Conservation (phyloP, 2,329 filamentous ascomycete species). For the Trichoderma aggressivum region DNA sequence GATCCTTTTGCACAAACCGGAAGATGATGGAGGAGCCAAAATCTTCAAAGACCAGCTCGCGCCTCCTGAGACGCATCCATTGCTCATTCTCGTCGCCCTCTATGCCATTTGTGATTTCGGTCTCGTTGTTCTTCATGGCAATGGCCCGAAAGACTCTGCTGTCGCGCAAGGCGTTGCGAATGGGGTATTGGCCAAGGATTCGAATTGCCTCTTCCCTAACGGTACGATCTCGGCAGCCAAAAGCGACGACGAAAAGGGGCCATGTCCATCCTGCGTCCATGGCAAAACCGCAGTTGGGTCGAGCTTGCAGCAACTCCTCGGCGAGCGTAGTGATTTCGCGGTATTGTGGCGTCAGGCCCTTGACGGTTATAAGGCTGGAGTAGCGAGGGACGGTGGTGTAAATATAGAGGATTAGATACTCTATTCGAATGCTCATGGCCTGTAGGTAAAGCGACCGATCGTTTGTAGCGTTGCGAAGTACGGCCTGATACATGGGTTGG, state of each 20-base stretch:
- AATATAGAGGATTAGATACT: constrained; percentile 42
- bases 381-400: constrained; percentile 39
- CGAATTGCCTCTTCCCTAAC: constrained; percentile 40
- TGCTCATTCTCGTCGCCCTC: constrained; percentile 36
- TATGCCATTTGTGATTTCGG: constrained; percentile 32
- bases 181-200: constrained; percentile 40
- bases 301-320: constrained; percentile 36
- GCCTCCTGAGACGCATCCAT: constrained; percentile 37
- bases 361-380: constrained; percentile 35
- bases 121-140: constrained; percentile 35
- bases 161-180: constrained; percentile 44
- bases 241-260: constrained; percentile 41
- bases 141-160: constrained; percentile 40
- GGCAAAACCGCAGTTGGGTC: constrained; percentile 40
- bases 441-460: constrained; percentile 31
- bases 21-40: constrained; percentile 37
- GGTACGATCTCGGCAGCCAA: constrained; percentile 38
- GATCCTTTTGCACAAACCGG: constrained; percentile 34
- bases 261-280: constrained; percentile 47
- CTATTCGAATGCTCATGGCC: constrained; percentile 40
- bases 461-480: constrained; percentile 25
- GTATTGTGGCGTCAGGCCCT: constrained; percentile 41
- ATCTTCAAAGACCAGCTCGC: constrained; percentile 40
- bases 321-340: constrained; percentile 39
- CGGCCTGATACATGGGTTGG: constrained; percentile 33